These are phyloP conservation scores for Kalmanozyma brasiliensis DNA, from an alignment of 1,284 basidiomycete species.

Conservation along the genomic window DNA sequence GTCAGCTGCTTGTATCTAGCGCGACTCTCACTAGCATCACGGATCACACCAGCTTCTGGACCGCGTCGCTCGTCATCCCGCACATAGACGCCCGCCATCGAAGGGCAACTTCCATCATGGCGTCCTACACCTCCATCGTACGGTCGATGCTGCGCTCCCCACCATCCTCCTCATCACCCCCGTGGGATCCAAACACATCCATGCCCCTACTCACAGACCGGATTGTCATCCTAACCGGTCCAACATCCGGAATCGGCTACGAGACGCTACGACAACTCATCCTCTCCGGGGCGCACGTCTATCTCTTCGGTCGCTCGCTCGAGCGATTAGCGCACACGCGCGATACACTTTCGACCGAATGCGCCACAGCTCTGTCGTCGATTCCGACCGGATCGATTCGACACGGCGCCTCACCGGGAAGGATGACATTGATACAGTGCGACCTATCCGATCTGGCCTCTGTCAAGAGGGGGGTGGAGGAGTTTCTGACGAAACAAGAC, in stretches of 20 bases:
- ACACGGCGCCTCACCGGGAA: constrained; percentile 11
- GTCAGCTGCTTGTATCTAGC: too few relatives aligned
- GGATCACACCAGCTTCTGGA: too few relatives aligned
- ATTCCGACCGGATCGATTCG: background rate
- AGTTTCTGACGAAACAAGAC: constrained; percentile 31
- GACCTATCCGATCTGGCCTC: constrained; percentile 46
- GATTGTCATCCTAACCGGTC: constrained; percentile 59
- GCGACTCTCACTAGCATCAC: too few relatives aligned
- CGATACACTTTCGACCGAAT: constrained; percentile 13
- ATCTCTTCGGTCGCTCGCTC: constrained; percentile 37
- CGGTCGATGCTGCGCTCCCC: constrained; percentile 17
- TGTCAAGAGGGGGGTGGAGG: constrained; percentile 31
- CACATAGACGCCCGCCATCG: background rate
- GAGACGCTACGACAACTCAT: constrained; percentile 52
- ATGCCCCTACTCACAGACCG: constrained; percentile 36
- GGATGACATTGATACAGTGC: constrained; percentile 36
- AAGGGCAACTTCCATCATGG: constrained; percentile 6
- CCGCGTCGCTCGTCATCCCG: background rate
- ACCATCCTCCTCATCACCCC: background rate
- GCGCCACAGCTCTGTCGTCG: background rate
- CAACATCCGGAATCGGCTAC: constrained; percentile 58
- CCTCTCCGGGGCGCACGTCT: constrained; percentile 55
- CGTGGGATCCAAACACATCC: constrained; percentile 22
- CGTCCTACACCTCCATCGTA: constrained; percentile 28
- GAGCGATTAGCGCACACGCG: constrained; percentile 11